Base-by-base conservation (phyloP, 495 filamentous ascomycete species). In the Emericellopsis terricola region DNA sequence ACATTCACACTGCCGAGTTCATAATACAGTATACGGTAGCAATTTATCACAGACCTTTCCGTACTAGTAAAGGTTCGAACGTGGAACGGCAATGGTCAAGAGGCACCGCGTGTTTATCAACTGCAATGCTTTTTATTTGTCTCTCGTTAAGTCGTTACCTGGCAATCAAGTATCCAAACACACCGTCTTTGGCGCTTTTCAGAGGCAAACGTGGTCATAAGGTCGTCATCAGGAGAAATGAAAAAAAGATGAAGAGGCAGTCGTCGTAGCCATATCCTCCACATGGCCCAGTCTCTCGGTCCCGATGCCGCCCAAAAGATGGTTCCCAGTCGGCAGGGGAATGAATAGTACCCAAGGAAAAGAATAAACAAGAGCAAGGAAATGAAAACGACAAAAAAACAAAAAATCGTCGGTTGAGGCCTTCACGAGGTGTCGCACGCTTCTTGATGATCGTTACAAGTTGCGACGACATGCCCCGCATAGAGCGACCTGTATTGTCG, bases 121-220 rank as follows among this genome's bases (percentile, higher is more conserved):
- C n/a, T n/a, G n/a, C n/a, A n/a, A n/a, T n/a, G n/a, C n/a, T n/a
- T n/a, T 15, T 30, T 15, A 8, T 8, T 17, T 28, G 7, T 35
- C n/a, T 16, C 33, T 56, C 49, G 44, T 55, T 42, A 49, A 52
- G 44, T 51, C 54, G 53, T 53, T 49, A 55, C 53, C 47, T 48
- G 41, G 44, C 48, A 45, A 19, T 19, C 33, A 35, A 26, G 15
- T 23, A 15, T n/a, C 24, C 33, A 19, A 35, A 35, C 24, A 23
- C 33, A 35, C 33, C 33, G 33, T 35, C 33, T 35, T 19, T 35
- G 24, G 33, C 24, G 33, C 33, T 35, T 35, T 35, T 35, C 42
- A 49, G 32, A 48, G 45, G 44, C 43, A 40, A 40, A 36, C 40
- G 44, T 45, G 47, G 39, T 53, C 44, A 46, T 53, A 42, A 53